Conservation (phyloP, 768 basidiomycete species). For the Tricholoma sp. region DNA sequence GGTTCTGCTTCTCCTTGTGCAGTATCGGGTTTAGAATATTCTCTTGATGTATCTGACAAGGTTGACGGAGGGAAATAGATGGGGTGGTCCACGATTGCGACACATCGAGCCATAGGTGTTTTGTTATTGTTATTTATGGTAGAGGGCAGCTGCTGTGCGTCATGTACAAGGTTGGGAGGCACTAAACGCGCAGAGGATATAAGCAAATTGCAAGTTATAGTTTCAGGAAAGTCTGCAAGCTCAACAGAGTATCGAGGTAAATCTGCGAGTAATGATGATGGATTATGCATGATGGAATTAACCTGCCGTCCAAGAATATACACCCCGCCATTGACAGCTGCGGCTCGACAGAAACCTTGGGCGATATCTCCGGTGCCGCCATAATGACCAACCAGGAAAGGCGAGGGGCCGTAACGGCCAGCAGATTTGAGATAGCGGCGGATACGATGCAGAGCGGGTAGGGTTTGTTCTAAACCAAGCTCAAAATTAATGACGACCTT, state of each 20-base stretch:
- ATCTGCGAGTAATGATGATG: not conserved
- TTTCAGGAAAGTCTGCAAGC: constrained; percentile 58
- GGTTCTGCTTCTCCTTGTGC: constrained; percentile 17
- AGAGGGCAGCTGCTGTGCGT: constrained; percentile 13
- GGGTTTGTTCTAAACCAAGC: constrained; percentile 51
- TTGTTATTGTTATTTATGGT: not conserved
- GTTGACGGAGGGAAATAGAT: constrained; percentile 21
- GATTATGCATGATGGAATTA: constrained; percentile 18
- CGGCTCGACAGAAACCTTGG: constrained; percentile 84
- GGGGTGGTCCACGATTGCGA: constrained; percentile 34
- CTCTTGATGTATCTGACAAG: not conserved
- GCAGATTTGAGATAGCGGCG: constrained; percentile 69
- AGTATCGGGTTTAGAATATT: not conserved
- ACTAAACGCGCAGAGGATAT: constrained; percentile 41
- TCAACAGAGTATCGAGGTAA: constrained; percentile 36
- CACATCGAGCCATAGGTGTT: constrained; percentile 22
- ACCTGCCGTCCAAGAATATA: constrained; percentile 65
- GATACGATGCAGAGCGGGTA: constrained; percentile 63
- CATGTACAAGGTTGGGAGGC: constrained; percentile 21
- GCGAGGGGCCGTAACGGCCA: constrained; percentile 76
- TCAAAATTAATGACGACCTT: constrained; percentile 1
- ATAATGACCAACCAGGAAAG: constrained; percentile 93
- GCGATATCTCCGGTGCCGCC: constrained; percentile 89
- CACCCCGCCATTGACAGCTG: constrained; percentile 74
- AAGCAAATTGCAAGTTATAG: constrained; percentile 49